Evolutionary conservation across 345 rosid species (phyloP), one percentile per base, ranked within the genome.

Genomic region (Eucalyptus regnans): DNA sequence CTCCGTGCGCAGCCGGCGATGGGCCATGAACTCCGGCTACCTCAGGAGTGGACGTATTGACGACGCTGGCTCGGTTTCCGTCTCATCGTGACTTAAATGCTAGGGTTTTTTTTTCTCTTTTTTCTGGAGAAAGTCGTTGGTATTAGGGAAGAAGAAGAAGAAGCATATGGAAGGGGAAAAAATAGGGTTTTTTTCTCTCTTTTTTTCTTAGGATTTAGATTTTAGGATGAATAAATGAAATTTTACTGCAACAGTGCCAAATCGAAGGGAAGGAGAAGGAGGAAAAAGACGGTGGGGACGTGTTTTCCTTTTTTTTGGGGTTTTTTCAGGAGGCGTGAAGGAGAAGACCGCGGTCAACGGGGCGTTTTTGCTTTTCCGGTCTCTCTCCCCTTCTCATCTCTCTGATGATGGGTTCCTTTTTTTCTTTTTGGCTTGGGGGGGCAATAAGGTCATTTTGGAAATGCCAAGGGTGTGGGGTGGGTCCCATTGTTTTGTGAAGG

Each of bases 11-110:
- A 91, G 86, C 90, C 89, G 76, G 93, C 50, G 15, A 71, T 88
- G 41, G 90, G 83, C 80, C 88, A 29, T 4, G 96, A 94, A 85
- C 89, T 91, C 87, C 88, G 94, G 90, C 90, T 96, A 23, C 98
- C 98, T 5, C 95, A 91, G 80, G 98, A 96, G 84, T 96, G 97
- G 98, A 95, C 97, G 58, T 96, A 94, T 48, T 96, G 93, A 94
- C 43, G 15, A 76, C n/a, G 51, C 41, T 48, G 7, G 41, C 44
- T 33, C 13, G 3, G 18, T 27, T 52, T 20, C 58, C 58, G 25
- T 52, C 37, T 23, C 89, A 22, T 13, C 68, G 33, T 12, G 66
- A 16, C 79, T 44, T 44, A 31, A 43, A n/a, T 56, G 29, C 76
- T 87, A 58, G 76, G 87, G 50, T 76, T 49, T 33, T 71, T 25